Percentiles rank a stretch among this genome's conserved stretches.
phyloP scores from a whole-genome alignment of 2,329 filamentous ascomycete genomes.

The Fusarium sp. region DNA sequence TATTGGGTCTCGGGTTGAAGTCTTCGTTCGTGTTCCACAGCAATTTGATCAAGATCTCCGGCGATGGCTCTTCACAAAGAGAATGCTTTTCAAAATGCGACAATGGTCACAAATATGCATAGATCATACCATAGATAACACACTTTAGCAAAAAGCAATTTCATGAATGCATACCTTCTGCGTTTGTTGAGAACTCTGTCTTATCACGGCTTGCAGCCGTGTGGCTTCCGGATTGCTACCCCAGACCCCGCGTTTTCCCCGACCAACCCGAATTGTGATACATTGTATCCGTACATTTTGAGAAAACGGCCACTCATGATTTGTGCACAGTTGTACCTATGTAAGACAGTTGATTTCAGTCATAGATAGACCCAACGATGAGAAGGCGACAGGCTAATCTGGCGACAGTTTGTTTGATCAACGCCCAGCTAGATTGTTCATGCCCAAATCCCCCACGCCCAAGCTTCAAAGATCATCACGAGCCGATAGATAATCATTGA shows the following conservation, averaged over 20 bases:
- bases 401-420: background rate
- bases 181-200: conserved; percentile 6
- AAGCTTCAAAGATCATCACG: background rate
- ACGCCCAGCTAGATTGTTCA: background rate
- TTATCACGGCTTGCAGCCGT: background rate
- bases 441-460: background rate
- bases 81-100: no score
- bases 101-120: no score
- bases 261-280: background rate
- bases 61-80: no score
- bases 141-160: background rate
- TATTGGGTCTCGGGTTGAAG: background rate
- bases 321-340: background rate
- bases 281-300: background rate
- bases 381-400: background rate
- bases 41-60: no score
- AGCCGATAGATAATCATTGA: background rate
- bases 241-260: conserved; percentile 34
- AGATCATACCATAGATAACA: background rate
- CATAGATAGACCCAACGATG: background rate
- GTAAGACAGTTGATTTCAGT: background rate
- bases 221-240: conserved; percentile 14
- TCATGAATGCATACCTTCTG: background rate
- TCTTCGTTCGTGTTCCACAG: background rate
- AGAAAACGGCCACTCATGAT: background rate